Evolutionary conservation across 2,329 filamentous ascomycete species (phyloP), one percentile per base, ranked within the genome.

Genomic region (Chaetomiaceae sp.): DNA sequence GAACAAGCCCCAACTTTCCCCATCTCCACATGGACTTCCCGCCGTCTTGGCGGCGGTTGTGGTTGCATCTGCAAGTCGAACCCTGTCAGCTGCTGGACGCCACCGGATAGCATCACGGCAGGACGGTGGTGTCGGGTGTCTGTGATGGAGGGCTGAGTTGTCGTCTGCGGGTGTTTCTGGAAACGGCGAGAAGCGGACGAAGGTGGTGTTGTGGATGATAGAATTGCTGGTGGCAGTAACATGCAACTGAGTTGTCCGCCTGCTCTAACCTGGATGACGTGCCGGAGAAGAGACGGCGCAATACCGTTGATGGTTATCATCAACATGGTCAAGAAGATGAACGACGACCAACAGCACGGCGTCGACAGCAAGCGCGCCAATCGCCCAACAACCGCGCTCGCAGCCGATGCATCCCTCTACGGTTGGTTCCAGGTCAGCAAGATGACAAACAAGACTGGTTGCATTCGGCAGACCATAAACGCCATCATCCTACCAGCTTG

Each of bases 11-110:
- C 25, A 37, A 38, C 37, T 34, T 44, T 31, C 27, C 20, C 45
- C 46, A 25, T 36, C 31, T 23, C 43, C 43, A 43, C 52, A 47
- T 31, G 47, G 38, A 44, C 38, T 33, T 44, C 34, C 43, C 42
- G 25, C 19, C 23, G 11, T 43, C 51, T 53, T 48, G 51, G 51
- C 49, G 9, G 8, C 29, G 20, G 20, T 36, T 39, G 46, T 12
- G 34, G 47, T 23, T 19, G 39, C 46, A 44, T n/a, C 20, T 22
- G 17, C 23, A 19, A 31, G 14, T 22, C 27, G 27, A 15, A 25
- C 15, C 15, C 17, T 40, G 39, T 54, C 51, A 49, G 23, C 38
- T 54, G 39, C 29, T 47, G 20, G 34, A 40, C 34, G 14, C 39
- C 40, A 34, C 12, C 29, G 38, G 44, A 25, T 31, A 8, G 36